phyloP scores from a whole-genome alignment of 1,284 basidiomycete genomes.

The Ceratobasidium sp. region DNA sequence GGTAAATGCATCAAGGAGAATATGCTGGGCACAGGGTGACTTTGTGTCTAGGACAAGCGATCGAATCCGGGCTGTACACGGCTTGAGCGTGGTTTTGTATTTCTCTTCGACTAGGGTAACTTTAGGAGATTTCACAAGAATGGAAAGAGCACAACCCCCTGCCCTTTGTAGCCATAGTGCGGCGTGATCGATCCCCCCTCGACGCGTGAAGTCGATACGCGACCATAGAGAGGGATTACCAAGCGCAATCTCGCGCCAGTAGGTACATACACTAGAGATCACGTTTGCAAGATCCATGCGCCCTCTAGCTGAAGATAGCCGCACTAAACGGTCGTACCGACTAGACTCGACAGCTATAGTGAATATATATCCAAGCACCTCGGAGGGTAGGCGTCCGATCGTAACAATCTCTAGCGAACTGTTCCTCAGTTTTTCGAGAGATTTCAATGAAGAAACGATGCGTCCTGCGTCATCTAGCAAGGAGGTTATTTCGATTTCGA shows the following conservation, averaged over 20 bases:
- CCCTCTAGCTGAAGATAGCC: too few species aligned
- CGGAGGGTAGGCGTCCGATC: neutral
- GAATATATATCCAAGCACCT: neutral
- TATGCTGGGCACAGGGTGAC: neutral
- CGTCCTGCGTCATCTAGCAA: too few species aligned
- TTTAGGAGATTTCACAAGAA: neutral
- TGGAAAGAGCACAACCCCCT: too few species aligned
- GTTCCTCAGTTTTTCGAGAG: neutral
- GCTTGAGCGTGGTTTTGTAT: neutral
- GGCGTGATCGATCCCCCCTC: too few species aligned
- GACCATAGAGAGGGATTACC: neutral
- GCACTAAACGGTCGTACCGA: neutral
- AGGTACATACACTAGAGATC: neutral
- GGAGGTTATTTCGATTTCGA: too few species aligned
- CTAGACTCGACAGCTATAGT: neutral
- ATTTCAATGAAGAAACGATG: too few species aligned
- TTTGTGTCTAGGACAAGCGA: neutral
- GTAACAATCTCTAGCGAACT: neutral
- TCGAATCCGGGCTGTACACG: neutral
- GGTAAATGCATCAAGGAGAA: neutral
- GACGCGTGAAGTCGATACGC: neutral
- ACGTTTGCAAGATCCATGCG: neutral
- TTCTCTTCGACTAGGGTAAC: neutral
- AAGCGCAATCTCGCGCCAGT: neutral
- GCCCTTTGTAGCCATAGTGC: too few species aligned